A percentile compares a stretch with the other conserved stretches of the same genome.
Evolutionary conservation across 2,329 filamentous ascomycete genomes (phyloP).

Genomic region (Cyanodermella asteris): DNA sequence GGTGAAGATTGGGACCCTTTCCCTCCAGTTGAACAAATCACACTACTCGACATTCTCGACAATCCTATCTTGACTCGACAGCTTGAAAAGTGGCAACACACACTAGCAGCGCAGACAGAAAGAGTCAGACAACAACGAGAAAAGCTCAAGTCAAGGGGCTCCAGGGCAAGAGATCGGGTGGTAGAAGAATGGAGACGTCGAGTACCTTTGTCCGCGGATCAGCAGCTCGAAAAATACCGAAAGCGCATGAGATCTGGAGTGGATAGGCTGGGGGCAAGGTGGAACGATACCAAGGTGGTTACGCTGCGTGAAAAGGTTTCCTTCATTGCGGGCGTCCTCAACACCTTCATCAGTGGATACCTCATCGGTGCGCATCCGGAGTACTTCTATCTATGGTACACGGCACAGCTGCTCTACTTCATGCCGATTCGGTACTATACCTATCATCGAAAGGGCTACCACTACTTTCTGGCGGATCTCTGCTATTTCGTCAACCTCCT

Average conservation of each 20-base stretch:
- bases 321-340: slow-evolving; percentile 89
- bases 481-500: slow-evolving; percentile 97
- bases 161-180: slow-evolving; percentile 66
- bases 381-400: slow-evolving; percentile 86
- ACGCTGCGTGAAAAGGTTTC: slow-evolving; percentile 82
- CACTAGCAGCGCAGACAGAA: slow-evolving; percentile 60
- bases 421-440: slow-evolving; percentile 90
- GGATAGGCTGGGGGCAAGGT: slow-evolving; percentile 64
- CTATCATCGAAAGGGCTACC: slow-evolving; percentile 77
- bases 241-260: slow-evolving; percentile 72
- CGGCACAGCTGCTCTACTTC: slow-evolving; percentile 68
- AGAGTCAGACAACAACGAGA: slow-evolving; percentile 68
- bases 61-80: slow-evolving; percentile 78
- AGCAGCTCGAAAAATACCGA: slow-evolving; percentile 78
- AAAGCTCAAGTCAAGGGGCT: slow-evolving; percentile 52
- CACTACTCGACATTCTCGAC: slow-evolving; percentile 80
- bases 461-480: slow-evolving; percentile 91
- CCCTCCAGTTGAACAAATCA: slow-evolving; percentile 71
- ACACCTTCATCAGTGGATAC: slow-evolving; percentile 93
- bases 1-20: slow-evolving; percentile 76
- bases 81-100: slow-evolving; percentile 72
- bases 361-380: slow-evolving; percentile 69
- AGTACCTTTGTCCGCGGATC: slow-evolving; percentile 67
- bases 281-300: slow-evolving; percentile 77
- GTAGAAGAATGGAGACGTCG: slow-evolving; percentile 82